These are phyloP conservation scores for Canna indica DNA, from an alignment of 176 grass and related monocot genomes.

Conservation along the genomic window DNA sequence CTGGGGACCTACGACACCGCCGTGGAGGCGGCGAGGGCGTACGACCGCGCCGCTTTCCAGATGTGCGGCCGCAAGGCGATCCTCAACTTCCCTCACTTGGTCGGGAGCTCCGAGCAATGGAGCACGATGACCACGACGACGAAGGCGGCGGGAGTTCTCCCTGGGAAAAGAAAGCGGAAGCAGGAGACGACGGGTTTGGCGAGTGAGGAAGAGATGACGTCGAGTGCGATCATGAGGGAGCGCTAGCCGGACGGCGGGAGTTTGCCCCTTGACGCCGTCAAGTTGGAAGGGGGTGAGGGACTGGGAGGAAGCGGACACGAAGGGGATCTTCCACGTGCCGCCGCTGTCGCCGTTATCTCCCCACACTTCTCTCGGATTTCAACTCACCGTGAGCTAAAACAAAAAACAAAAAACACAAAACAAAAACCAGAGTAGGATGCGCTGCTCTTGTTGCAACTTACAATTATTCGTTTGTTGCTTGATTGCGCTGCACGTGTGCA, in stretches of 20 bases:
- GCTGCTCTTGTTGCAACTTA: too few relatives aligned
- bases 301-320: slow-evolving; percentile 26
- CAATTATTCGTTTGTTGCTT: neutral
- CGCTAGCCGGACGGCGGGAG: neutral
- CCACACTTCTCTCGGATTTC: neutral
- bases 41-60: slow-evolving; percentile 82
- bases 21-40: slow-evolving; percentile 79
- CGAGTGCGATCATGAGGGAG: neutral
- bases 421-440: neutral
- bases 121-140: neutral
- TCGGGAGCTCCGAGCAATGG: neutral
- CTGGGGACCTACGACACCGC: slow-evolving; percentile 89
- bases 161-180: neutral
- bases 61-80: slow-evolving; percentile 89
- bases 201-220: neutral
- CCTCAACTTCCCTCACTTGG: slow-evolving; percentile 60
- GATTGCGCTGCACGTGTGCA: too few relatives aligned
- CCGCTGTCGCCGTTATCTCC: slow-evolving; percentile 25
- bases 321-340: slow-evolving; percentile 22
- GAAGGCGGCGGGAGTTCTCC: neutral
- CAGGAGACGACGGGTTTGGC: neutral
- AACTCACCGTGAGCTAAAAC: slow-evolving; percentile 18
- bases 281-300: slow-evolving; percentile 1
- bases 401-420: neutral
- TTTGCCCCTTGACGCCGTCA: slow-evolving; percentile 17